These are phyloP conservation scores for Dimargaris cristalligena DNA, from an alignment of 192 early-diverging fungal species.

Conservation along the genomic window DNA sequence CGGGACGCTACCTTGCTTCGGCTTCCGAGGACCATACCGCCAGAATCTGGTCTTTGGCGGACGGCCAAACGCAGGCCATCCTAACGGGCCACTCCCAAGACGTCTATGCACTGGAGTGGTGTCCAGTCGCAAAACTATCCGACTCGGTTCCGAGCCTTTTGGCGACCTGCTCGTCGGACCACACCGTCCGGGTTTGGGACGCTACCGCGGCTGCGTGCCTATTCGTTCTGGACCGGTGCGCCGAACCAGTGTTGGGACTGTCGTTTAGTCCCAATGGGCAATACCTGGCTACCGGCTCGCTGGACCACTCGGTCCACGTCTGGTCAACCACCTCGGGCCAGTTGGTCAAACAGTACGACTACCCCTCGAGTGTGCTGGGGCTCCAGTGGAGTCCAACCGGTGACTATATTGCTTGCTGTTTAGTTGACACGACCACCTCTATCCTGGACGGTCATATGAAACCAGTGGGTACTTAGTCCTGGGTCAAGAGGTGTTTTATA, in stretches of 20 bases:
- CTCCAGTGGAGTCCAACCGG: not conserved
- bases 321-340: constrained; percentile 25
- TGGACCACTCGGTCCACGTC: constrained; percentile 48
- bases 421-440: not conserved
- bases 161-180: constrained; percentile 51
- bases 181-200: constrained; percentile 62
- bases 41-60: constrained; percentile 8
- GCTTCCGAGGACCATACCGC: constrained; percentile 1
- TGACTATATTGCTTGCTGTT: constrained; percentile 7
- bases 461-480: too few species aligned
- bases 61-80: not conserved
- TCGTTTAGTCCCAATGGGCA: constrained; percentile 51
- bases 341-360: not conserved
- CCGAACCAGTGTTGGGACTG: constrained; percentile 38
- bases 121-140: constrained; percentile 22
- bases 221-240: constrained; percentile 38
- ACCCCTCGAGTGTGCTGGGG: constrained; percentile 1
- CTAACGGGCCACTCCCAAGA: constrained; percentile 41
- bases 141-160: constrained; percentile 26
- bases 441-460: constrained; percentile 2
- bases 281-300: constrained; percentile 47
- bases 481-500: too few species aligned
- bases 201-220: constrained; percentile 38
- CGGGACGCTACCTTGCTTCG: constrained; percentile 9
- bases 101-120: constrained; percentile 59